phyloP scores from a whole-genome alignment of 176 grass and related monocot genomes.

The Triticum dicoccoides region DNA sequence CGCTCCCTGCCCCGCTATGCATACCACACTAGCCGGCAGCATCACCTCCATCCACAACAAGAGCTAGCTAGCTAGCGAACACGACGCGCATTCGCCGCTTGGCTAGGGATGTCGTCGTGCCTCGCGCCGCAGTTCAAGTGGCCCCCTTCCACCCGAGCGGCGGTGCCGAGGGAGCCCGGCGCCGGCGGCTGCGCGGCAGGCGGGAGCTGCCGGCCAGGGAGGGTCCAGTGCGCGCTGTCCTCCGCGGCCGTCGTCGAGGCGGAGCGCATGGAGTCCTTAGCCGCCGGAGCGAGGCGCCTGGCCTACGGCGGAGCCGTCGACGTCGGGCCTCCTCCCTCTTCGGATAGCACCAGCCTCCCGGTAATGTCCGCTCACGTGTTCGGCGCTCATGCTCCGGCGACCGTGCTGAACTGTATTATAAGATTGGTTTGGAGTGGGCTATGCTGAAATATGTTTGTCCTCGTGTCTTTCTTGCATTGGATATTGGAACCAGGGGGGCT shows the following conservation, averaged over 20 bases:
- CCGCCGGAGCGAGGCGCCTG: not conserved
- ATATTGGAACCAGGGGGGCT: slow-evolving; percentile 16
- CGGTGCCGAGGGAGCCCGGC: slow-evolving; percentile 26
- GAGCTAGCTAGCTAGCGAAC: not conserved
- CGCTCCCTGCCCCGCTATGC: slow-evolving; percentile 18
- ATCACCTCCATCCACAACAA: not conserved
- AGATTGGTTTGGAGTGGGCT: not conserved
- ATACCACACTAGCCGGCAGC: not conserved
- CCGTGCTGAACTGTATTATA: not conserved
- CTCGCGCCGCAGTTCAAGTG: slow-evolving; percentile 61
- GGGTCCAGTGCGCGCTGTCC: slow-evolving; percentile 23
- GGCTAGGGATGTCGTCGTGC: slow-evolving; percentile 33
- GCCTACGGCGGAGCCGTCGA: not conserved
- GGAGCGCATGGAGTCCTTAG: slow-evolving; percentile 11
- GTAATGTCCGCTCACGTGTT: slow-evolving; percentile 12
- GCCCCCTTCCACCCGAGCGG: slow-evolving; percentile 28
- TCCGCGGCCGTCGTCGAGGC: slow-evolving; percentile 20
- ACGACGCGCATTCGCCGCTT: slow-evolving; percentile 18
- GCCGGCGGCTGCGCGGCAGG: not conserved
- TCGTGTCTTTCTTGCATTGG: not conserved
- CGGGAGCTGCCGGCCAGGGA: not conserved
- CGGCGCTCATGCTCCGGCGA: not conserved
- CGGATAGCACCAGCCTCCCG: slow-evolving; percentile 2
- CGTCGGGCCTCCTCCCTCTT: slow-evolving; percentile 8
- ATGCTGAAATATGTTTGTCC: not conserved